A percentile compares a stretch with the other conserved stretches of the same genome.
phyloP scores from a whole-genome alignment of 768 basidiomycete genomes.

The Pulveroboletus sp. region DNA sequence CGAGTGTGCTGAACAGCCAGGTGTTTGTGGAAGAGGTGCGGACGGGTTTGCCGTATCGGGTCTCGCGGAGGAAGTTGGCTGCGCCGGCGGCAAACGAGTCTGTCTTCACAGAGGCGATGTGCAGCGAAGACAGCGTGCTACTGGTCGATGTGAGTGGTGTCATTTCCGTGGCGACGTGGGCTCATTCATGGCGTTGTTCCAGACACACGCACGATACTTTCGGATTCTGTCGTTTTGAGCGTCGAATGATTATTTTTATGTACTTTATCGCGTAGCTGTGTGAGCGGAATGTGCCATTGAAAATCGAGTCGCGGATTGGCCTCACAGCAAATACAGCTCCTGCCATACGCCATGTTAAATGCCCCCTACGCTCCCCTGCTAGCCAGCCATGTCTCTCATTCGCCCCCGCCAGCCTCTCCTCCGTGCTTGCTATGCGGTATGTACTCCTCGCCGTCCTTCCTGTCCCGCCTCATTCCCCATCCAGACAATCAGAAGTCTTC shows the following conservation, averaged over 20 bases:
- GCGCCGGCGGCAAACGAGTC: slow-evolving; percentile 7
- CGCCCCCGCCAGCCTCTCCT: too few relatives aligned
- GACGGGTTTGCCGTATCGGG: slow-evolving; percentile 48
- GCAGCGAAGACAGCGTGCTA: slow-evolving; percentile 56
- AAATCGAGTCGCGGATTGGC: slow-evolving; percentile 25
- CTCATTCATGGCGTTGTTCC: not conserved
- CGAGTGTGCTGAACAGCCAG: slow-evolving; percentile 22
- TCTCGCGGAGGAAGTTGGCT: slow-evolving; percentile 27
- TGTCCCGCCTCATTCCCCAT: slow-evolving; percentile 7
- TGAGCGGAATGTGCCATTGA: slow-evolving; percentile 21
- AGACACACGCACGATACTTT: slow-evolving; percentile 24
- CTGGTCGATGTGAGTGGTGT: slow-evolving; percentile 42
- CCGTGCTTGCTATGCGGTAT: slow-evolving; percentile 44
- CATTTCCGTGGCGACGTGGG: not conserved
- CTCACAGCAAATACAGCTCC: slow-evolving; percentile 30
- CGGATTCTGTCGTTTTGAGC: slow-evolving; percentile 30
- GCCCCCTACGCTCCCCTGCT: not conserved
- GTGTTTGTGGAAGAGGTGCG: slow-evolving; percentile 41
- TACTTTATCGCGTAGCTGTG: not conserved
- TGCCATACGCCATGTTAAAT: slow-evolving; percentile 22
- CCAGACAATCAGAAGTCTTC: slow-evolving; percentile 34
- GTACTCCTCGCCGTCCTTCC: slow-evolving; percentile 18
- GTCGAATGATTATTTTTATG: too few relatives aligned
- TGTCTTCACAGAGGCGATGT: slow-evolving; percentile 39
- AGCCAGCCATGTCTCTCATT: slow-evolving; percentile 24